Percentiles rank a stretch among this genome's conserved stretches.
phyloP scores from a whole-genome alignment of 441 rosid species.

The Metrosideros polymorpha region DNA sequence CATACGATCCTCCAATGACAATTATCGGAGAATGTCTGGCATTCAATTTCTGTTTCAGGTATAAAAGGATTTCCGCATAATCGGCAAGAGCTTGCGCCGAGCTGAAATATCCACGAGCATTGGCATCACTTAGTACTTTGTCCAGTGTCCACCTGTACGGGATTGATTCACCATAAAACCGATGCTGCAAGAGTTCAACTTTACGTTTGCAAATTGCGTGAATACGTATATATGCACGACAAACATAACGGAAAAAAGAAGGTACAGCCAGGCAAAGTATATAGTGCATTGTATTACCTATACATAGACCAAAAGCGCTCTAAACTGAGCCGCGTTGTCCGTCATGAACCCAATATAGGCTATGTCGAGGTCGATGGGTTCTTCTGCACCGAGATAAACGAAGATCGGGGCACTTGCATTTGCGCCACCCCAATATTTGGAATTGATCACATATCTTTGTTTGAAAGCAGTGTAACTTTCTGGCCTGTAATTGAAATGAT shows the following conservation, averaged over 20 bases:
- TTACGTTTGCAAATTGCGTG: neutral
- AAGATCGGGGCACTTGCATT: constrained; percentile 48
- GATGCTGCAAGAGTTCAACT: constrained; percentile 25
- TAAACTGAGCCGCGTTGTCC: constrained; percentile 38
- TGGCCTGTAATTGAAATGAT: constrained; percentile 56
- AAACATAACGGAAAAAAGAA: neutral
- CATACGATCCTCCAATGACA: constrained; percentile 69
- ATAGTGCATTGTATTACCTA: constrained; percentile 30
- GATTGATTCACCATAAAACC: constrained; percentile 59
- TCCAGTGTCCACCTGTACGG: constrained; percentile 39
- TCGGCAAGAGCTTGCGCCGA: constrained; percentile 31
- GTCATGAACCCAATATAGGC: constrained; percentile 23
- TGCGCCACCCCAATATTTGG: constrained; percentile 52
- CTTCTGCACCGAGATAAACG: constrained; percentile 50
- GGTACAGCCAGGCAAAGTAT: neutral
- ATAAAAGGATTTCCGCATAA: neutral
- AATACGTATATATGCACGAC: neutral
- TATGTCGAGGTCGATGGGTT: constrained; percentile 19
- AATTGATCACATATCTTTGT: constrained; percentile 43
- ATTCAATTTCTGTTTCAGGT: neutral
- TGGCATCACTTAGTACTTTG: constrained; percentile 34
- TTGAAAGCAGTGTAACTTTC: constrained; percentile 47
- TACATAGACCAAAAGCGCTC: constrained; percentile 42
- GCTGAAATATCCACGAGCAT: constrained; percentile 47
- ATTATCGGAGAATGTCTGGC: constrained; percentile 29